These are phyloP conservation scores for Nitzschia palea DNA, from an alignment of 108 stramenopile genomes.

Conservation along the genomic window DNA sequence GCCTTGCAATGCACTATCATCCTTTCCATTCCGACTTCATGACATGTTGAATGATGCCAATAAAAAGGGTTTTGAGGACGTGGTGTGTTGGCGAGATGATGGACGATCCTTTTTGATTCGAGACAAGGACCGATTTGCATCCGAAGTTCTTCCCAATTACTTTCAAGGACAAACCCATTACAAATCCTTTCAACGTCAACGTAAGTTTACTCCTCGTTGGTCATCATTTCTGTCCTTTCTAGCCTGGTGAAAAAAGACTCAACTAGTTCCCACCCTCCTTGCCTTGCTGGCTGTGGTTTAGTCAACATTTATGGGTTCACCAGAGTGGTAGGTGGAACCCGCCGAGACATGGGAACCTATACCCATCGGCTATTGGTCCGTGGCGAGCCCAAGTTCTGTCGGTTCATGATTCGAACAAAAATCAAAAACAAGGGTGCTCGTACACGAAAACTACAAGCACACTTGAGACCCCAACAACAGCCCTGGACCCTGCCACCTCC, in stretches of 20 bases:
- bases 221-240: background rate
- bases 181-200: conserved; percentile 79
- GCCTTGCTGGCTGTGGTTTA: background rate
- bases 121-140: conserved; percentile 44
- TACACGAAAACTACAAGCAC: background rate
- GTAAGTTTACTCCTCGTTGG: conserved; percentile 23
- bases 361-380: conserved; percentile 18
- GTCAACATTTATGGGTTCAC: conserved; percentile 25
- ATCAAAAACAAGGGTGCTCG: conserved; percentile 1
- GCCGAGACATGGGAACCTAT: conserved; percentile 14
- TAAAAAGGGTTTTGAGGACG: conserved; percentile 36
- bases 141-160: conserved; percentile 66
- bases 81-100: conserved; percentile 61
- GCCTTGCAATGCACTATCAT: no score
- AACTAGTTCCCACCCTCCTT: background rate
- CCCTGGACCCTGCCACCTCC: no score
- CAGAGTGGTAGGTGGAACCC: background rate
- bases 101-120: conserved; percentile 55
- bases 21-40: conserved; percentile 72
- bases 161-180: conserved; percentile 76
- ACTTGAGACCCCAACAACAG: no score
- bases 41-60: conserved; percentile 49
- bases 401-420: conserved; percentile 22
- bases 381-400: conserved; percentile 18
- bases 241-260: background rate